phyloP scores from a whole-genome alignment of 2,329 filamentous ascomycete species.

The Claviceps paspali region DNA sequence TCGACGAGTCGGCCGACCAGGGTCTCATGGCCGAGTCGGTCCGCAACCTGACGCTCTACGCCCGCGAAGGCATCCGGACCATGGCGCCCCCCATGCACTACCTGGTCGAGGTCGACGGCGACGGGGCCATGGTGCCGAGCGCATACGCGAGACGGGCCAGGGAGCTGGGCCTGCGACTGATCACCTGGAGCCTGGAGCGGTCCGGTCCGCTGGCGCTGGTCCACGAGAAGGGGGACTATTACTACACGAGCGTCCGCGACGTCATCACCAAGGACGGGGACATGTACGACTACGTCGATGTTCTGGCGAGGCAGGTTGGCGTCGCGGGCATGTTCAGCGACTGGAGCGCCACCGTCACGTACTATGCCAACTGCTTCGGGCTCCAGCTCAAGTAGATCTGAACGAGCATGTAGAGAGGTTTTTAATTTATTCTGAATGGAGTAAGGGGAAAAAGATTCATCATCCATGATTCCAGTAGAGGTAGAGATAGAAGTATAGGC shows the following conservation, averaged over 20 bases:
- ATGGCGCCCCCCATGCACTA: conserved; percentile 49
- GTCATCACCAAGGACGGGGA: conserved; percentile 48
- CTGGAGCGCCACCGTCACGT: conserved; percentile 54
- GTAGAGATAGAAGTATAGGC: too few species aligned
- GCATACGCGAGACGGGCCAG: conserved; percentile 46
- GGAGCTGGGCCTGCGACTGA: conserved; percentile 45
- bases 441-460: too few species aligned
- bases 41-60: conserved; percentile 39
- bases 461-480: too few species aligned
- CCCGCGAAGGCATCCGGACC: conserved; percentile 41
- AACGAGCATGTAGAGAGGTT: too few species aligned
- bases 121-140: conserved; percentile 44
- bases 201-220: conserved; percentile 40
- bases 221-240: conserved; percentile 33
- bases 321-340: conserved; percentile 51
- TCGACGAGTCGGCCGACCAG: conserved; percentile 46
- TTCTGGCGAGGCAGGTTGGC: conserved; percentile 44
- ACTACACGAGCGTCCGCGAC: conserved; percentile 40
- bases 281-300: conserved; percentile 49
- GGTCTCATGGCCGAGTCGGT: conserved; percentile 38
- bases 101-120: conserved; percentile 35
- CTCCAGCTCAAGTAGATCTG: conserved; percentile 2
- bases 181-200: conserved; percentile 55
- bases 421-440: too few species aligned
- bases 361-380: conserved; percentile 56